Conservation (phyloP, 495 filamentous ascomycete species). For the Evansstolkia leycettana region DNA sequence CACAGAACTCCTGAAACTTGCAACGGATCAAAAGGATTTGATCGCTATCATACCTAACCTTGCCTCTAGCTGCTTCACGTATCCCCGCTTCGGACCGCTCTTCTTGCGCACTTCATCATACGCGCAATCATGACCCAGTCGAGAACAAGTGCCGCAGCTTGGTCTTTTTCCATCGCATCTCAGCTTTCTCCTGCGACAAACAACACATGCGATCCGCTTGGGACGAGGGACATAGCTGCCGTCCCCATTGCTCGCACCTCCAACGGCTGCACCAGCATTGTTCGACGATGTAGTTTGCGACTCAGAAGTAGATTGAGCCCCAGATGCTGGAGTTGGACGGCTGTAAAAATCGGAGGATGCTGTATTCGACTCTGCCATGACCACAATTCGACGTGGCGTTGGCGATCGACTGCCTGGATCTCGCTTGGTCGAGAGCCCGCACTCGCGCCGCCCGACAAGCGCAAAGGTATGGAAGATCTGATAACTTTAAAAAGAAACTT, state of each 20-base stretch:
- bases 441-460: no score
- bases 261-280: slow-evolving; percentile 13
- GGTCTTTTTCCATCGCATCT: slow-evolving; percentile 62
- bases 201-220: slow-evolving; percentile 92
- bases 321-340: slow-evolving; percentile 38
- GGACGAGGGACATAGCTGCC: slow-evolving; percentile 61
- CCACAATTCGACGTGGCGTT: no score
- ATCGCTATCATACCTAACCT: slow-evolving; percentile 55
- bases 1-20: no score
- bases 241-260: slow-evolving; percentile 25
- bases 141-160: slow-evolving; percentile 84
- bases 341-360: slow-evolving; percentile 34
- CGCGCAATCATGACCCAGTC: slow-evolving; percentile 79
- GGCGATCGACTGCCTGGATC: no score
- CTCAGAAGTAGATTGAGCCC: slow-evolving; percentile 15
- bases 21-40: no score
- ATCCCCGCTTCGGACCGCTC: slow-evolving; percentile 94
- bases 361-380: no score
- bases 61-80: slow-evolving; percentile 95
- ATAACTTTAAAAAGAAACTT: no score
- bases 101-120: slow-evolving; percentile 97
- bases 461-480: no score
- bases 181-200: slow-evolving; percentile 88
- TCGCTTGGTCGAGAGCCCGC: no score
- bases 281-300: slow-evolving; percentile 14